phyloP scores from a whole-genome alignment of 1,284 basidiomycete species.

The Cryptococcus depauperatus region DNA sequence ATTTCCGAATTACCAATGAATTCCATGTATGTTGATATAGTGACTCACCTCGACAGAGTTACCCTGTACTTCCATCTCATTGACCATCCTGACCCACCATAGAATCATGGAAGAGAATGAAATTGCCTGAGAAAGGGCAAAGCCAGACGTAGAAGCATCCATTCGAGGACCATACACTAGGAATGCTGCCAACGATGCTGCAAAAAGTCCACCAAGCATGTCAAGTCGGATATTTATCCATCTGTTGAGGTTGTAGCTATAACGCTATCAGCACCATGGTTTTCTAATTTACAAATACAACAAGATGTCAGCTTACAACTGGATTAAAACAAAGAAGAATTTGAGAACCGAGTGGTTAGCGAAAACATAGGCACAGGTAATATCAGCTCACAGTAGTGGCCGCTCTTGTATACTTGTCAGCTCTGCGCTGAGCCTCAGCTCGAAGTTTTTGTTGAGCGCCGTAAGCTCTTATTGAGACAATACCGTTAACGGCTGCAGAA shows the following conservation, averaged over 20 bases:
- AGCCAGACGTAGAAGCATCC: slow-evolving; percentile 40
- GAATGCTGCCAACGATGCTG: slow-evolving; percentile 35
- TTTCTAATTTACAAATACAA: not conserved
- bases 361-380: not conserved
- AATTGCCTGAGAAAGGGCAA: slow-evolving; percentile 44
- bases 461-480: slow-evolving; percentile 49
- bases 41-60: slow-evolving; percentile 51
- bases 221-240: slow-evolving; percentile 43
- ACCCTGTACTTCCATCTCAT: slow-evolving; percentile 46
- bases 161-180: slow-evolving; percentile 36
- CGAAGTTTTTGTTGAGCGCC: slow-evolving; percentile 42
- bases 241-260: slow-evolving; percentile 42
- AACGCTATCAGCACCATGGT: not conserved
- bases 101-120: slow-evolving; percentile 40
- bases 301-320: slow-evolving; percentile 14
- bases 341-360: not conserved
- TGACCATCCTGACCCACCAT: slow-evolving; percentile 41
- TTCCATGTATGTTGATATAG: not conserved
- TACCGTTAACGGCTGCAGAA: slow-evolving; percentile 58
- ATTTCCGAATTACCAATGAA: not conserved
- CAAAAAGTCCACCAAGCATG: slow-evolving; percentile 42
- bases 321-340: not conserved
- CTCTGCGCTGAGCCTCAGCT: slow-evolving; percentile 31
- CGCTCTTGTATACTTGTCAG: slow-evolving; percentile 44
- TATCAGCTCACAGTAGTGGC: slow-evolving; percentile 27